Evolutionary conservation across 2,329 filamentous ascomycete genomes (phyloP).

Genomic region (Aspergillus pseudotamarii): DNA sequence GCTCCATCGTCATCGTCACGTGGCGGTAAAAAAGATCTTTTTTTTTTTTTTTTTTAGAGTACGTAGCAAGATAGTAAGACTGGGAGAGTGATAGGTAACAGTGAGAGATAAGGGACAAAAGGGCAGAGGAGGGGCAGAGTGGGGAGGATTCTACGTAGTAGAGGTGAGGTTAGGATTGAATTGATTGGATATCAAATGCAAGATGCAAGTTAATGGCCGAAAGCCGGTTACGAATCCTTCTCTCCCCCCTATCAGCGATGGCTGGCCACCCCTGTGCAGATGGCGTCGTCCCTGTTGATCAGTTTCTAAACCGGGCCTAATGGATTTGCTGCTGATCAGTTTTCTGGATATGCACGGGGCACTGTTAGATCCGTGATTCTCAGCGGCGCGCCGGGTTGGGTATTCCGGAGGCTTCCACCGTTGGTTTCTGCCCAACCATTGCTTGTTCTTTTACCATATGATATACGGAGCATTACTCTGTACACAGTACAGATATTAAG

Average conservation of each 20-base stretch:
- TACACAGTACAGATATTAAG: background rate
- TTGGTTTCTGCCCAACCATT: background rate
- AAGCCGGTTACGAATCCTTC: constrained; percentile 10
- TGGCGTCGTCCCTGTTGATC: constrained; percentile 13
- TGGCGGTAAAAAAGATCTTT: background rate
- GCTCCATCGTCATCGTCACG: constrained; percentile 12
- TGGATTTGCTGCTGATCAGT: constrained; percentile 3
- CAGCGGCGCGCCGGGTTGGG: background rate
- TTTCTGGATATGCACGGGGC: background rate
- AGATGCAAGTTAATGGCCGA: background rate
- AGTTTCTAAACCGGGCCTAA: background rate
- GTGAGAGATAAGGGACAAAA: background rate
- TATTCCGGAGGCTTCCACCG: background rate
- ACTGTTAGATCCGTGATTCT: background rate
- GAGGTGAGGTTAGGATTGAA: constrained; percentile 7
- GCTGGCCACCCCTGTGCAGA: background rate
- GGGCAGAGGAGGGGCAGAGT: background rate
- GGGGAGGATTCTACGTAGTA: background rate
- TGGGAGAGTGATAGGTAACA: background rate
- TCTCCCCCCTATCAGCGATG: background rate
- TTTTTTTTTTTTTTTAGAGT: background rate
- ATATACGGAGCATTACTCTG: background rate
- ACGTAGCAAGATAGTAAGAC: background rate
- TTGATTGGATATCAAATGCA: constrained; percentile 7
- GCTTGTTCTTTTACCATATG: background rate